These are phyloP conservation scores for Thielaviopsis ethacetica DNA, from an alignment of 2,329 filamentous ascomycete species.

Conservation along the genomic window DNA sequence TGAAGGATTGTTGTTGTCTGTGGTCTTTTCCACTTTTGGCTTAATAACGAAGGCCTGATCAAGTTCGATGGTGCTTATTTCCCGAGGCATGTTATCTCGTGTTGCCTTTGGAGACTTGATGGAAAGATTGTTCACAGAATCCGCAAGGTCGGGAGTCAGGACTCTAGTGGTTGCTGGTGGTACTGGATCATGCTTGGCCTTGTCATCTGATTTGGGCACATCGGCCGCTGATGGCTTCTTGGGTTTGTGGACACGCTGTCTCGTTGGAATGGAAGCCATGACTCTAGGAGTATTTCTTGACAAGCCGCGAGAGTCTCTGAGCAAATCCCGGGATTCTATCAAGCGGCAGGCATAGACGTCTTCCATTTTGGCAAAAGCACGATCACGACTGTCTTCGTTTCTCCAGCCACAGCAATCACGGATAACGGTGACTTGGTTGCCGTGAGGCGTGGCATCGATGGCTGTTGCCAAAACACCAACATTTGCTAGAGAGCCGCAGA, in stretches of 20 bases:
- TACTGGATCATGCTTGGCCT: neutral
- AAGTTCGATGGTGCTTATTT: neutral
- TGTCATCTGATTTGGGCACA: neutral
- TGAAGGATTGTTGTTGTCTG: too few species aligned
- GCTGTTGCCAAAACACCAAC: slow-evolving; percentile 83
- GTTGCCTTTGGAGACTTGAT: neutral
- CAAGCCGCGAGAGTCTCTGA: slow-evolving; percentile 18
- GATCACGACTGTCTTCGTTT: slow-evolving; percentile 48
- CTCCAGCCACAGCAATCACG: slow-evolving; percentile 81
- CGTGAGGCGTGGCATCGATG: slow-evolving; percentile 75
- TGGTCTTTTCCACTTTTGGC: neutral
- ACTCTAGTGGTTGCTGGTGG: neutral
- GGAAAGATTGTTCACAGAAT: neutral
- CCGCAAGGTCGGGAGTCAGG: neutral
- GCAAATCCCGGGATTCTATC: slow-evolving; percentile 41
- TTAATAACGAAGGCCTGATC: neutral
- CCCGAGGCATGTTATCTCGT: too few species aligned
- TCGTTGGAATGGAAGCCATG: neutral
- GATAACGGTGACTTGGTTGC: slow-evolving; percentile 70
- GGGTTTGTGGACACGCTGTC: neutral
- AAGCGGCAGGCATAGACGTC: slow-evolving; percentile 60
- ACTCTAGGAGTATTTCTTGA: neutral
- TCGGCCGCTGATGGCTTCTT: neutral
- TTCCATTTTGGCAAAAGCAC: slow-evolving; percentile 53
- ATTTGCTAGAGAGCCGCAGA: slow-evolving; percentile 77